Conservation (phyloP, 495 filamentous ascomycete species). For the Penicillium daleae region DNA sequence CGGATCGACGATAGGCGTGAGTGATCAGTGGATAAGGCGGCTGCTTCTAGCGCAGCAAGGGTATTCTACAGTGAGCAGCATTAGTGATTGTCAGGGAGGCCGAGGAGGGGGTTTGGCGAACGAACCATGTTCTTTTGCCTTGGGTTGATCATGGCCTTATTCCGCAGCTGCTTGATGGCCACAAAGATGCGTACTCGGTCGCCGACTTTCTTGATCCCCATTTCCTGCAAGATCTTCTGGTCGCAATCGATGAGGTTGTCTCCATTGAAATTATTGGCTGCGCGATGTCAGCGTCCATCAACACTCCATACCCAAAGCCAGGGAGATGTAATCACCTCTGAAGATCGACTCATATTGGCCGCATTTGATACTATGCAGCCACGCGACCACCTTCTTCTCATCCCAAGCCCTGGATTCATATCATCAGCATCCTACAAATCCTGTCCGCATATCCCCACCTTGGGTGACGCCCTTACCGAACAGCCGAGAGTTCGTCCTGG, state of each 20-base stretch:
- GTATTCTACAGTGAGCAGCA: constrained; percentile 36
- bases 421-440: constrained; percentile 26
- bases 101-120: constrained; percentile 2
- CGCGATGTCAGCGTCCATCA: constrained; percentile 4
- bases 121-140: constrained; percentile 86
- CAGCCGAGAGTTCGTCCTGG: constrained; percentile 59
- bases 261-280: constrained; percentile 92
- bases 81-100: neutral
- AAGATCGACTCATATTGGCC: constrained; percentile 92
- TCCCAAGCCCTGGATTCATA: constrained; percentile 74
- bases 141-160: constrained; percentile 78
- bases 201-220: constrained; percentile 97
- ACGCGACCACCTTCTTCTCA: constrained; percentile 87
- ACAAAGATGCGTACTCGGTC: constrained; percentile 94
- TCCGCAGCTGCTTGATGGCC: constrained; percentile 89
- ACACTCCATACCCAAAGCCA: neutral
- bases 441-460: neutral
- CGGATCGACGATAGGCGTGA: constrained; percentile 61
- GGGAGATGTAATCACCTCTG: constrained; percentile 57
- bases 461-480: constrained; percentile 56
- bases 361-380: constrained; percentile 88
- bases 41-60: constrained; percentile 46
- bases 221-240: constrained; percentile 92
- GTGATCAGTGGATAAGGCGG: constrained; percentile 66
- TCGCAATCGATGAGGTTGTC: constrained; percentile 97